These are phyloP conservation scores for Kluyveromyces dobzhanskii DNA, from an alignment of 805 yeast genomes.

Conservation along the genomic window DNA sequence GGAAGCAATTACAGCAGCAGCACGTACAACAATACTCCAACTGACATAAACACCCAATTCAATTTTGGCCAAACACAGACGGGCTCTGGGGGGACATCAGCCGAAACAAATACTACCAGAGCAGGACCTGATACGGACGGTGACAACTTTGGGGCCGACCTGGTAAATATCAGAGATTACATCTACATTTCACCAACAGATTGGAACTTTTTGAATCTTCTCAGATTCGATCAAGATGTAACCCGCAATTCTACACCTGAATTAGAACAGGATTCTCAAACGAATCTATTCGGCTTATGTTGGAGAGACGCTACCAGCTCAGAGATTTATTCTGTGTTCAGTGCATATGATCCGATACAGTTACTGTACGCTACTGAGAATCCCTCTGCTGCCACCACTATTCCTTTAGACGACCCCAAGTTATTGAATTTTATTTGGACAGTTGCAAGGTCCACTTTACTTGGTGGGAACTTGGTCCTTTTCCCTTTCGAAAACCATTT, in stretches of 20 bases:
- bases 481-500: slow-evolving; percentile 7
- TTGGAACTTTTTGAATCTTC: slow-evolving; percentile 2
- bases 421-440: slow-evolving; percentile 7
- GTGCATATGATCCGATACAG: neutral
- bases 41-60: too few species aligned
- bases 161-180: slow-evolving; percentile 3
- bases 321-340: neutral
- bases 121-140: too few species aligned
- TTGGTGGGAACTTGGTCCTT: slow-evolving; percentile 5
- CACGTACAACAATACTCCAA: too few species aligned
- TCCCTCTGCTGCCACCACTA: neutral
- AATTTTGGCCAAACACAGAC: too few species aligned
- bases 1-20: too few species aligned
- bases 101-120: too few species aligned
- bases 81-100: too few species aligned
- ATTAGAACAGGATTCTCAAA: neutral
- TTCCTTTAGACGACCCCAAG: slow-evolving; percentile 4
- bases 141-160: neutral
- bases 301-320: slow-evolving; percentile 3
- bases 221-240: slow-evolving; percentile 3
- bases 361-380: neutral
- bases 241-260: neutral
- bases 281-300: neutral
- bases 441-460: slow-evolving; percentile 1
- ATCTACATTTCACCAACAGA: slow-evolving; percentile 5